Percentiles rank a stretch among this genome's conserved stretches.
Evolutionary conservation across 306 rosid genomes (phyloP).

Genomic region (Prosopis cineraria): DNA sequence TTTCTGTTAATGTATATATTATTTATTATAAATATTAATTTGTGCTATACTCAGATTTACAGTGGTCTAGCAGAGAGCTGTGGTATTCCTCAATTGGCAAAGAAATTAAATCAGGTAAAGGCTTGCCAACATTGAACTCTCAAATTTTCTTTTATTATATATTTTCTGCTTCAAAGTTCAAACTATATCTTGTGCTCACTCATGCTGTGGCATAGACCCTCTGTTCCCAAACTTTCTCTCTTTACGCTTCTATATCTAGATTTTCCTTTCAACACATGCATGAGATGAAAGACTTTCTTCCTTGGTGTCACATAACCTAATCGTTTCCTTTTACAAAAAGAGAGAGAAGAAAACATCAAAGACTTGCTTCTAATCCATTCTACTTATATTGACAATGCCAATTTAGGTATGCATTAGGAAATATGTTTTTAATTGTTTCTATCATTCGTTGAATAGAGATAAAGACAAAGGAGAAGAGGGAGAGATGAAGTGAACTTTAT

Average conservation of each 20-base stretch:
- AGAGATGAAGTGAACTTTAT: constrained; percentile 10
- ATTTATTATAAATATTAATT: constrained; percentile 14
- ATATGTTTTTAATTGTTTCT: constrained; percentile 11
- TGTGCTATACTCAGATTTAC: constrained; percentile 66
- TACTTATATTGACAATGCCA: background rate
- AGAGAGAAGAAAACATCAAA: background rate
- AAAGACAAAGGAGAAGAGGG: background rate
- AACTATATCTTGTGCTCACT: background rate
- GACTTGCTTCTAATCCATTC: background rate
- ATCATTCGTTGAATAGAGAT: background rate
- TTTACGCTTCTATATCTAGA: constrained; percentile 1
- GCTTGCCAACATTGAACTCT: background rate
- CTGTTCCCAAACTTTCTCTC: constrained; percentile 8
- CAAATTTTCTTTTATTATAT: background rate
- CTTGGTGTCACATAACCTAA: constrained; percentile 10
- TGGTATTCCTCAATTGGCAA: constrained; percentile 95
- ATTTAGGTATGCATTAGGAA: constrained; percentile 12
- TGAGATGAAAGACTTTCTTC: constrained; percentile 2
- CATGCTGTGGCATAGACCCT: constrained; percentile 18
- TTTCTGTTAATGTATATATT: constrained; percentile 6
- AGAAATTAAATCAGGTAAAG: constrained; percentile 92
- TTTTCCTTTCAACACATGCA: background rate
- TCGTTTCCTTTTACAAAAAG: background rate
- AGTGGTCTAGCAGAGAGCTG: constrained; percentile 87
- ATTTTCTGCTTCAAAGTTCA: constrained; percentile 10